Base-by-base conservation (phyloP, 352 stramenopile genomes). In the Phytophthora pseudosyringae region DNA sequence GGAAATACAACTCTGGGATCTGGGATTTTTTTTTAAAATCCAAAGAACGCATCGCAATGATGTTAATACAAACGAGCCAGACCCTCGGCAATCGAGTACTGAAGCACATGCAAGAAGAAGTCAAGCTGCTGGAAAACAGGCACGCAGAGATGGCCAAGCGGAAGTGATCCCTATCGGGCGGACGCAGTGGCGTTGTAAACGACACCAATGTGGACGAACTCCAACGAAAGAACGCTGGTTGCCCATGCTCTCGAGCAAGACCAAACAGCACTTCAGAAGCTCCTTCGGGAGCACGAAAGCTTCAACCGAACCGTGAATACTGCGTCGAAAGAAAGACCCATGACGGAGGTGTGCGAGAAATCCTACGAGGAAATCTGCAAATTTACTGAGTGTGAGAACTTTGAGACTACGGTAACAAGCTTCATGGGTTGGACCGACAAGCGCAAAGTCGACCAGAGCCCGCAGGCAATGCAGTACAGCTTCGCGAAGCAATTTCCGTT, bases 391-490 rank as follows among this genome's bases (percentile, higher is more conserved):
- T 44, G 31, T 11, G 55, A 53, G 8, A 57, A 64, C 9, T 75
- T 53, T 25, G 16, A 71, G 26, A 67, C 72, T 4, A 75, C 64
- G 0, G 70, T 60, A 8, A 55, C 73, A 12, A 59, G 28, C 3
- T 76, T 81, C 43, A 81, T 83, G 72, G 75, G 72, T 31, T 81
- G 72, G 75, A 81, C 69, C 4, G 75, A 83, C 51, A 76, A 71
- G 12, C 75, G 75, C 15, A 71, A 73, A 45, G 71, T 69, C 18
- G 71, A 76, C 51, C 39, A 54, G 3, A 40, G 51, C 7, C 65
- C 48, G 2, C 57, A 61, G 12, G 33, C 57, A 10, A 21, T 82
- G 13, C 66, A 78, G 49, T 82, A 76, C 51, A 60, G 64, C 21
- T 82, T 82, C 16, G 55, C 41, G 0, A 83, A 83, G 41, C 53